phyloP scores from a whole-genome alignment of 1,139 yeast species.

The Pichia sp. region DNA sequence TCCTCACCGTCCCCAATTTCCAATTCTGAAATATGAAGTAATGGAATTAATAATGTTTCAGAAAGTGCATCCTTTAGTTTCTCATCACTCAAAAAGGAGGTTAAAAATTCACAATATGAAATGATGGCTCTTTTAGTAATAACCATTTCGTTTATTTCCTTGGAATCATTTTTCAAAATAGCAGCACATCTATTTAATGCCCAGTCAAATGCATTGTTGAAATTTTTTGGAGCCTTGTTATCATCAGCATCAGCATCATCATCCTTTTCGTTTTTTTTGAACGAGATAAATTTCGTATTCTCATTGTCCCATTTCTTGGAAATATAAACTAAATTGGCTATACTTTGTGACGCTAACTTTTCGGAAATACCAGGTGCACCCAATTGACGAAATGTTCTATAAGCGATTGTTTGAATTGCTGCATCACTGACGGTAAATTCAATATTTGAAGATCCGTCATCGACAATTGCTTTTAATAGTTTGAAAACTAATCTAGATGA shows the following conservation, averaged over 20 bases:
- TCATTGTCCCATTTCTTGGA: conserved; percentile 57
- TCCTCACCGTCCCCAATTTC: conserved; percentile 38
- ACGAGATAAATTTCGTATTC: conserved; percentile 34
- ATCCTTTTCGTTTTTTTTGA: conserved; percentile 22
- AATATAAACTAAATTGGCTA: conserved; percentile 61
- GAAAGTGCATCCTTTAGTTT: conserved; percentile 32
- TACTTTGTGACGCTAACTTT: conserved; percentile 57
- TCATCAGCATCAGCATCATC: conserved; percentile 27
- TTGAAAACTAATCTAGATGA: conserved; percentile 58
- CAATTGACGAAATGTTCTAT: conserved; percentile 67
- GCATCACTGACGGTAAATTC: conserved; percentile 25
- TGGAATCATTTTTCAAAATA: conserved; percentile 58
- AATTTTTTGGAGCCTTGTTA: conserved; percentile 21
- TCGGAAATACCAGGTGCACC: conserved; percentile 71
- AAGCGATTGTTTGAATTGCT: conserved; percentile 59
- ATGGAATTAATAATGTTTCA: conserved; percentile 47
- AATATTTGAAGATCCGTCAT: conserved; percentile 21
- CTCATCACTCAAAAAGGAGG: conserved; percentile 43
- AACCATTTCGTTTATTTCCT: conserved; percentile 42
- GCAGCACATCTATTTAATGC: conserved; percentile 55
- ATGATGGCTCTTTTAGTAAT: conserved; percentile 63
- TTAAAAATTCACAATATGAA: conserved; percentile 37
- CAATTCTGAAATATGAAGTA: conserved; percentile 48
- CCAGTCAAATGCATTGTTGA: conserved; percentile 51
- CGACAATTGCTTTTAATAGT: conserved; percentile 36